Percentiles rank a stretch among this genome's conserved stretches.
Evolutionary conservation across 441 rosid genomes (phyloP).

Genomic region (Euphorbia corollata): DNA sequence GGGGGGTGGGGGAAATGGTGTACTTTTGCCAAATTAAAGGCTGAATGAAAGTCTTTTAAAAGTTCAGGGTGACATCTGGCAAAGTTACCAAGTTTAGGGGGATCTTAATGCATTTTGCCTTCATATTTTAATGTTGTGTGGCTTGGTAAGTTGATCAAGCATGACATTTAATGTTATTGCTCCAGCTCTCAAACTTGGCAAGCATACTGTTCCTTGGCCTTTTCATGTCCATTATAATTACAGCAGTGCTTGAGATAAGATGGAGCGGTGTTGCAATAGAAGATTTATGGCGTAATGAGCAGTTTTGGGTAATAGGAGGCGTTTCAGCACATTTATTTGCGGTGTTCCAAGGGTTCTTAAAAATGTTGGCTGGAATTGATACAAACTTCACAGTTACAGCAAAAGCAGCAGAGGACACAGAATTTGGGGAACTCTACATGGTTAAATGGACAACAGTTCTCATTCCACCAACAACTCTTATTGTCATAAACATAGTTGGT

Average conservation of each 20-base stretch:
- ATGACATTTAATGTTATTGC: conserved; percentile 13
- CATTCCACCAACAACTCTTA: conserved; percentile 77
- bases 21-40: no score
- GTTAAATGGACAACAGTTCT: conserved; percentile 90
- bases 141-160: neutral
- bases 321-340: conserved; percentile 95
- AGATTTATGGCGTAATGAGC: conserved; percentile 91
- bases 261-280: conserved; percentile 97
- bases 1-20: no score
- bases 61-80: no score
- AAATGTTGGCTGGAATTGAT: conserved; percentile 83
- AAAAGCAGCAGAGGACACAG: conserved; percentile 76
- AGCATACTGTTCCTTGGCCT: conserved; percentile 76
- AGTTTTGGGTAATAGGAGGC: conserved; percentile 97
- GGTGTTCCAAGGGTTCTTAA: conserved; percentile 81
- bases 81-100: no score
- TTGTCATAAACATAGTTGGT: conserved; percentile 74
- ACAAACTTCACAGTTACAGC: conserved; percentile 93
- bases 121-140: neutral
- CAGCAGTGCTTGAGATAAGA: conserved; percentile 77
- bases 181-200: conserved; percentile 77
- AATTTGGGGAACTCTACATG: conserved; percentile 77
- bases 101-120: no score
- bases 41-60: no score
- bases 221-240: conserved; percentile 68